Evolutionary conservation across 108 stramenopile genomes (phyloP).

Genomic region (Stephanodiscus triporus): DNA sequence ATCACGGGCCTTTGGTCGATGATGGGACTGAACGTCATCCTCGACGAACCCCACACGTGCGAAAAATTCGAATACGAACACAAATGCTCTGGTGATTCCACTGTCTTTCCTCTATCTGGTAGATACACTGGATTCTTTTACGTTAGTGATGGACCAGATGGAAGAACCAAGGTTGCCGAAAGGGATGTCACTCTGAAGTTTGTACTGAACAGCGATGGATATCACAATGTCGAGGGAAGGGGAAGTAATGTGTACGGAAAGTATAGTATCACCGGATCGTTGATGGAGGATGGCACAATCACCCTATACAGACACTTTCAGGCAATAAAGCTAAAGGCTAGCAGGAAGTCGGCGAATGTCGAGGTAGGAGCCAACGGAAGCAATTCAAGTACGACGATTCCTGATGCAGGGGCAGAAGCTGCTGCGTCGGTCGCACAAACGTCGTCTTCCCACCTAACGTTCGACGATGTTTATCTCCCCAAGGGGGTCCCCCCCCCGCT

Average conservation of each 20-base stretch:
- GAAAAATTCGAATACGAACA: conserved; percentile 88
- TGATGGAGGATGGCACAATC: conserved; percentile 65
- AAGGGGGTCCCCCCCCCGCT: conserved; percentile 29
- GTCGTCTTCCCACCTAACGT: conserved; percentile 43
- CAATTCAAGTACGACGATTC: background rate
- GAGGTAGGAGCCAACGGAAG: conserved; percentile 51
- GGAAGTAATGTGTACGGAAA: conserved; percentile 84
- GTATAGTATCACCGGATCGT: conserved; percentile 82
- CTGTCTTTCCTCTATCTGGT: conserved; percentile 74
- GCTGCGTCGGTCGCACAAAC: conserved; percentile 5
- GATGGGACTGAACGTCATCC: conserved; percentile 64
- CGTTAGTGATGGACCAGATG: conserved; percentile 59
- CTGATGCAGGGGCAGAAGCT: background rate
- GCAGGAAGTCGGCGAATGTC: conserved; percentile 12
- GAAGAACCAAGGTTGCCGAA: conserved; percentile 63
- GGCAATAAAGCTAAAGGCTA: conserved; percentile 28
- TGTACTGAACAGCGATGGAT: conserved; percentile 76
- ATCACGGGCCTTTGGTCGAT: conserved; percentile 80
- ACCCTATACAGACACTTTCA: conserved; percentile 86
- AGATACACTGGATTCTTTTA: conserved; percentile 86
- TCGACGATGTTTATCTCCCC: conserved; percentile 70
- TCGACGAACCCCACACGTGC: conserved; percentile 75
- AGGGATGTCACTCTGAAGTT: conserved; percentile 79
- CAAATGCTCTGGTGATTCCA: conserved; percentile 56
- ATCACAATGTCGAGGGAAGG: conserved; percentile 85